These are phyloP conservation scores for Phoma sp. DNA, from an alignment of 2,329 filamentous ascomycete species.

Conservation along the genomic window DNA sequence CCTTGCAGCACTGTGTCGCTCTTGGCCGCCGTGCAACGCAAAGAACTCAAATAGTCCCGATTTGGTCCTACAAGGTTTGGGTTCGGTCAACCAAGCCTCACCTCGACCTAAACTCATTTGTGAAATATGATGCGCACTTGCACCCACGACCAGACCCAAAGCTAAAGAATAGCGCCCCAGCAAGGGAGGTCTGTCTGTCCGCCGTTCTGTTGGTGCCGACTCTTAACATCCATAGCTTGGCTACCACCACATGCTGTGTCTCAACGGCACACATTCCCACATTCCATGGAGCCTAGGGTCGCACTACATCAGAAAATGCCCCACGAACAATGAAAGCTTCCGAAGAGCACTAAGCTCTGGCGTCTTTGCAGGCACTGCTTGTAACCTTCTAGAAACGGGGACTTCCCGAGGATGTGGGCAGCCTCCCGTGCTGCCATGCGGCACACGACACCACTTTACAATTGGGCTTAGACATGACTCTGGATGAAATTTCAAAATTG, in stretches of 20 bases:
- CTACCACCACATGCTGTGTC: conserved; percentile 4
- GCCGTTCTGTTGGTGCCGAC: background rate
- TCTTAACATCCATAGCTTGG: background rate
- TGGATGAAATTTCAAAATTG: conserved; percentile 3
- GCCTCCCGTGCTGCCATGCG: conserved; percentile 40
- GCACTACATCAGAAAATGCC: conserved; percentile 31
- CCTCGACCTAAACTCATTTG: conserved; percentile 17
- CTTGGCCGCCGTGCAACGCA: conserved; percentile 35
- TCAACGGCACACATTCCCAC: conserved; percentile 10
- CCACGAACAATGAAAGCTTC: conserved; percentile 13
- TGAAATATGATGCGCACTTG: conserved; percentile 10
- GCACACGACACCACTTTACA: conserved; percentile 29
- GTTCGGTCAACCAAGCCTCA: conserved; percentile 30
- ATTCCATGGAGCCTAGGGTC: conserved; percentile 22
- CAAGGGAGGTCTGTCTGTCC: conserved; percentile 1
- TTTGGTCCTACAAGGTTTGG: conserved; percentile 32
- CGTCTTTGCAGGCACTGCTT: conserved; percentile 38
- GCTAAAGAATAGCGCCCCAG: background rate
- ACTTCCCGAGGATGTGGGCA: conserved; percentile 5
- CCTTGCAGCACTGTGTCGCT: conserved; percentile 42
- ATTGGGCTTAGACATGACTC: conserved; percentile 5
- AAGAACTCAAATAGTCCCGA: conserved; percentile 34
- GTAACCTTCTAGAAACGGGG: conserved; percentile 39
- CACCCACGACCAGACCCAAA: background rate
- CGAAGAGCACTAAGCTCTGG: conserved; percentile 22